Evolutionary conservation across 441 rosid species (phyloP), one percentile per base, ranked within the genome.

Genomic region (Gossypium davidsonii): DNA sequence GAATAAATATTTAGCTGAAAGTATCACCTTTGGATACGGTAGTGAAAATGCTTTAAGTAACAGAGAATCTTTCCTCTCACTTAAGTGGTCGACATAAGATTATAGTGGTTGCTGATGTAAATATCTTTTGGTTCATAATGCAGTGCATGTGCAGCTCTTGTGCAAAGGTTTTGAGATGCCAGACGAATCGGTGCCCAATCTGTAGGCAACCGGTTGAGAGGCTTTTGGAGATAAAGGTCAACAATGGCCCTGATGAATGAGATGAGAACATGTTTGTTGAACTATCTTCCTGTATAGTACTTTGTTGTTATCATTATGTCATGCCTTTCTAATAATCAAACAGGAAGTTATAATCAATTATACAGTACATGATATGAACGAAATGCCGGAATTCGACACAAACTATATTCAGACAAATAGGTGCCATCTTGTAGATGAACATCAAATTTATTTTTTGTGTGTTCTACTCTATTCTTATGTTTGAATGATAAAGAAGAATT

Each of bases 71-170:
- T 55, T 55, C 25, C 59, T 7, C 10, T 55, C 59, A 51, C 1
- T 11, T 18, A 2, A 20, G 21, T 65, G 31, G 31, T 11, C 18
- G n/a, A 39, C 14, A 21, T 23, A 51, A 6, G 46, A 12, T n/a
- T 26, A 2, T 51, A 15, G 10, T 15, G 25, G 21, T 51, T 4
- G n/a, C 37, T 51, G 72, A 51, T 51, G 14, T 34, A 18, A 0
- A 11, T 46, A 46, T 12, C 39, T 9, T 9, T 51, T 9, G 18
- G 21, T 49, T 57, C 63, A 48, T 67, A 11, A 20, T 80, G 84
- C 89, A 94, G 98, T 94, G 98, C 77, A 91, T 94, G 98, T 94
- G 98, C 76, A 91, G 93, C 20, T 90, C 89, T 28, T 94, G 98
- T 37, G 98, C 98, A 3, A 91, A 91, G 85, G 97, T 91, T 51